Conservation (phyloP, 2,329 filamentous ascomycete genomes). For the Fusarium sp. region DNA sequence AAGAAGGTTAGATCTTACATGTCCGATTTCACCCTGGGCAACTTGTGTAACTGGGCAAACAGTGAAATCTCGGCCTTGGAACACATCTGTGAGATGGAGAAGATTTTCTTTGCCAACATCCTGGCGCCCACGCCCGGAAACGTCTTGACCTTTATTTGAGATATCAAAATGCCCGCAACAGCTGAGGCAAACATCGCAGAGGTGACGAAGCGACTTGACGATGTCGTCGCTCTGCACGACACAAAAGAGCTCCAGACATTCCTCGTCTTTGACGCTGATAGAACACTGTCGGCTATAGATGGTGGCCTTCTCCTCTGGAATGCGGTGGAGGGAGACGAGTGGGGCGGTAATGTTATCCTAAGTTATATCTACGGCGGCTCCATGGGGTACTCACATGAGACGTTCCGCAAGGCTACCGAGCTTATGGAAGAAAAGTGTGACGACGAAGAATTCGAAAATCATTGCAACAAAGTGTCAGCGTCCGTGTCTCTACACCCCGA, state of each 20-base stretch:
- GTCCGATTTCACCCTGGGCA: fast-evolving
- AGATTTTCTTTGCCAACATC: background rate
- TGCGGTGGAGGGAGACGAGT: background rate
- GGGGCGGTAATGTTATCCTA: background rate
- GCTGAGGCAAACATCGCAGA: slow-evolving; percentile 47
- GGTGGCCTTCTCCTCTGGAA: slow-evolving; percentile 61
- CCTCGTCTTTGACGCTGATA: slow-evolving; percentile 67
- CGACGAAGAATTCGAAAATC: slow-evolving; percentile 51
- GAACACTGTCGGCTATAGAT: slow-evolving; percentile 61
- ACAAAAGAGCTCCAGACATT: slow-evolving; percentile 50
- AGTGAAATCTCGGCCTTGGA: no score
- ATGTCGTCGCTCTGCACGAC: slow-evolving; percentile 43
- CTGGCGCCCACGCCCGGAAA: background rate
- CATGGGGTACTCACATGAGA: slow-evolving; percentile 60
- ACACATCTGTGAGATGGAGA: no score
- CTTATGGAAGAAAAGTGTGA: slow-evolving; percentile 58
- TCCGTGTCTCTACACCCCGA: slow-evolving; percentile 56
- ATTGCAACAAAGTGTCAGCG: slow-evolving; percentile 57
- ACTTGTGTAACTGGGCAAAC: background rate
- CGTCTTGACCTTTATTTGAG: fast-evolving
- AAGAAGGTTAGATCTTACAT: slow-evolving; percentile 25
- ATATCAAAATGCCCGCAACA: slow-evolving; percentile 32
- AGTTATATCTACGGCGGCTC: background rate
- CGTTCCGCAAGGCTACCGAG: slow-evolving; percentile 63
- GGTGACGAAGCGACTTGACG: slow-evolving; percentile 47